These are phyloP conservation scores for Pleurotus djamor DNA, from an alignment of 768 basidiomycete species.

Conservation along the genomic window DNA sequence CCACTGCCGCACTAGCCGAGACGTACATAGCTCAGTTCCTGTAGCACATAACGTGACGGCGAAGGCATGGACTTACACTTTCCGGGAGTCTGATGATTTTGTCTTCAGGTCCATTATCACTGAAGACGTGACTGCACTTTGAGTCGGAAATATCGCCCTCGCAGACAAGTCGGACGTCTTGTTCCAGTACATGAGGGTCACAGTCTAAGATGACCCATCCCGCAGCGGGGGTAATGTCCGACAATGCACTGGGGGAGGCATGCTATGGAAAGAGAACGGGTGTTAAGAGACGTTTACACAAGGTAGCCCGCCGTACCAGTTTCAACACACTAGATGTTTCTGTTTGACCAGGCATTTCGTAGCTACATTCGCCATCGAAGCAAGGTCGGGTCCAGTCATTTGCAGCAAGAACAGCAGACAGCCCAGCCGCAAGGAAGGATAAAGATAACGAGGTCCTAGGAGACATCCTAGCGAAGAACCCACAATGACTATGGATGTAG, in stretches of 20 bases:
- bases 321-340: background rate
- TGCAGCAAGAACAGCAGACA: background rate
- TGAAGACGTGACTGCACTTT: slow-evolving; percentile 38
- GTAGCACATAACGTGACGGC: background rate
- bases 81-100: slow-evolving; percentile 56
- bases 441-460: background rate
- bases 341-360: slow-evolving; percentile 9
- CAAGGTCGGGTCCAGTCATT: slow-evolving; percentile 23
- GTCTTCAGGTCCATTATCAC: slow-evolving; percentile 33
- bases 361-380: slow-evolving; percentile 18
- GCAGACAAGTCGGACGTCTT: background rate
- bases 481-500: background rate
- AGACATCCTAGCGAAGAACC: background rate
- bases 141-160: slow-evolving; percentile 15
- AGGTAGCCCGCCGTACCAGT: background rate
- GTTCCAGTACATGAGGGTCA: background rate
- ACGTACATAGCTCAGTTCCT: background rate
- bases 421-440: background rate
- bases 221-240: slow-evolving; percentile 1
- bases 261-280: background rate
- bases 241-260: background rate
- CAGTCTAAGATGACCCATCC: background rate
- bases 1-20: slow-evolving; percentile 5
- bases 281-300: background rate
- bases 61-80: slow-evolving; percentile 29